Evolutionary conservation across 306 rosid genomes (phyloP).

Genomic region (Prunus dulcis): DNA sequence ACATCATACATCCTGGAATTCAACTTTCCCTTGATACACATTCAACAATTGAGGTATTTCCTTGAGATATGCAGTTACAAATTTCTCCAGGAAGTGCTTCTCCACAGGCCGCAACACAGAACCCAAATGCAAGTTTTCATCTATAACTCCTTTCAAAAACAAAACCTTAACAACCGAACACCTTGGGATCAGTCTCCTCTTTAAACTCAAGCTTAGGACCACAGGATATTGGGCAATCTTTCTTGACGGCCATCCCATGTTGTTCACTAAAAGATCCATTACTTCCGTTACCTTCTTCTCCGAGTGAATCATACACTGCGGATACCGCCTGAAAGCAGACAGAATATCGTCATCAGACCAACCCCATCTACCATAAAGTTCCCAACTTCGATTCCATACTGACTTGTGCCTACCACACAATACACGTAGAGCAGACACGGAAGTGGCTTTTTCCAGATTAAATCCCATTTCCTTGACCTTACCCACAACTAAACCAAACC

Average conservation of each 20-base stretch:
- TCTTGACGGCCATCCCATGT: constrained; percentile 23
- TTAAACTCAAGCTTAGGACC: constrained; percentile 19
- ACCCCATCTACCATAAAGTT: constrained; percentile 47
- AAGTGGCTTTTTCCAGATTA: not conserved
- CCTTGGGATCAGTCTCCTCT: constrained; percentile 34
- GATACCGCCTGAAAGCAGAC: constrained; percentile 12
- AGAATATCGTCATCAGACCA: constrained; percentile 12
- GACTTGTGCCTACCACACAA: constrained; percentile 10
- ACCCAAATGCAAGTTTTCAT: not conserved
- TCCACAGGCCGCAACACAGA: not conserved
- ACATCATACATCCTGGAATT: not conserved
- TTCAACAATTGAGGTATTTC: constrained; percentile 5
- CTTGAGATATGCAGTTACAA: constrained; percentile 13
- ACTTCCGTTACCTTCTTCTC: constrained; percentile 25
- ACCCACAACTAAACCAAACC: not conserved
- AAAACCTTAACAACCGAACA: not conserved
- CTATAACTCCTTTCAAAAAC: constrained; percentile 9
- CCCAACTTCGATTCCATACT: constrained; percentile 36
- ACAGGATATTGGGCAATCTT: constrained; percentile 3
- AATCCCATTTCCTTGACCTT: constrained; percentile 19
- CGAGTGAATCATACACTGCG: constrained; percentile 28
- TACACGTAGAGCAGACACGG: constrained; percentile 25
- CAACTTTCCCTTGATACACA: constrained; percentile 21
- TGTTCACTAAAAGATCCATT: not conserved
- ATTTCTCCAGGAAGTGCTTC: constrained; percentile 21